These are phyloP conservation scores for Millerago galiae DNA, from an alignment of 805 yeast genomes.

Conservation along the genomic window DNA sequence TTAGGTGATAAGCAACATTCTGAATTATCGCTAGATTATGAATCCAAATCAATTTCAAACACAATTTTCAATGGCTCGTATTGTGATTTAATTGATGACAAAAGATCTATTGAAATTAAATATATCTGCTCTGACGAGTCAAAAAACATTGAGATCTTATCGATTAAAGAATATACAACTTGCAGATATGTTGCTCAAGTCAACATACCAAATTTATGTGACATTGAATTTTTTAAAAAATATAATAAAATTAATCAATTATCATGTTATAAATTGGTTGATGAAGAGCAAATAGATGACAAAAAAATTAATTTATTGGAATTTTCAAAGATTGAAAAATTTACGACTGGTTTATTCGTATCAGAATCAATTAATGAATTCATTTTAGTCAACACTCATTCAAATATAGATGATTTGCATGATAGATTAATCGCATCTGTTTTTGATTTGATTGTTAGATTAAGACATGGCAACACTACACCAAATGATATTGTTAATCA, in stretches of 20 bases:
- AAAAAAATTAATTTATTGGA: not conserved
- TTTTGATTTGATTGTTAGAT: not conserved
- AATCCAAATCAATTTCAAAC: not conserved
- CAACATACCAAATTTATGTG: slow-evolving; percentile 18
- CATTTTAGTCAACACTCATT: not conserved
- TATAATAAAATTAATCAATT: not conserved
- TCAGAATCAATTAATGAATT: not conserved
- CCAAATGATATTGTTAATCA: not conserved
- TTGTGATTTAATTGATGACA: slow-evolving; percentile 22
- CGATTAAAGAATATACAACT: slow-evolving; percentile 16
- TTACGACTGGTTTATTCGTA: slow-evolving; percentile 3
- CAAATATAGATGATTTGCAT: not conserved
- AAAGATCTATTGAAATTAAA: slow-evolving; percentile 18
- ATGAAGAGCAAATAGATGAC: not conserved
- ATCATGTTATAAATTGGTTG: not conserved
- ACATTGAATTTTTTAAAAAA: slow-evolving; percentile 14
- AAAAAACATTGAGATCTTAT: not conserved
- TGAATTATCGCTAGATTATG: slow-evolving; percentile 1
- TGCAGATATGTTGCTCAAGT: slow-evolving; percentile 20
- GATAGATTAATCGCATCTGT: not conserved
- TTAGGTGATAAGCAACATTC: not conserved
- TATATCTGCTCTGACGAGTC: slow-evolving; percentile 17
- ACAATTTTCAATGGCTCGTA: slow-evolving; percentile 14
- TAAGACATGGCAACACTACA: not conserved
- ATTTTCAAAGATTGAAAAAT: not conserved